Evolutionary conservation across 2,329 filamentous ascomycete species (phyloP).

Genomic region (Metarhizium robertsii): DNA sequence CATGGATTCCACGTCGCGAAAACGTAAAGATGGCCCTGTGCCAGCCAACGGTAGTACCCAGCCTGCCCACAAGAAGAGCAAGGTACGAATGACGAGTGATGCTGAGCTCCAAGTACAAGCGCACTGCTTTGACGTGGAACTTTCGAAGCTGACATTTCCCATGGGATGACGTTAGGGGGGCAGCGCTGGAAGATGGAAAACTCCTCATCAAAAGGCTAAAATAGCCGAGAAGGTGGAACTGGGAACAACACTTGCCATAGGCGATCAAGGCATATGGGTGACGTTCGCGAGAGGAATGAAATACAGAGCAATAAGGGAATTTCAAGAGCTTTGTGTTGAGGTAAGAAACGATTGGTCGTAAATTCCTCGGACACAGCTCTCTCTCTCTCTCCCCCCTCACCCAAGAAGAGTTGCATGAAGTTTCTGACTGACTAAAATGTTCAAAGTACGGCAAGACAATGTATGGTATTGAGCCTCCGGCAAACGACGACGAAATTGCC

Average conservation of each 20-base stretch:
- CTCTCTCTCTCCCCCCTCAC: neutral
- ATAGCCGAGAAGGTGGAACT: constrained; percentile 29
- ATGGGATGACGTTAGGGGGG: constrained; percentile 29
- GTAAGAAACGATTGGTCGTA: constrained; percentile 28
- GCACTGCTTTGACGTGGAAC: neutral
- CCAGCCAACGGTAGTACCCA: constrained; percentile 12
- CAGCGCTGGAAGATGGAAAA: constrained; percentile 50
- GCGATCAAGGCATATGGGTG: constrained; percentile 68
- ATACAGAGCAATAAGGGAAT: constrained; percentile 57
- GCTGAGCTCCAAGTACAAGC: neutral
- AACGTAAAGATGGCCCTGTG: constrained; percentile 25
- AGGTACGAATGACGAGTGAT: constrained; percentile 19
- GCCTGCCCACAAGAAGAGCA: constrained; percentile 28
- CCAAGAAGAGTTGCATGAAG: neutral
- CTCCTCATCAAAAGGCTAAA: constrained; percentile 47
- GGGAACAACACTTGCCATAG: constrained; percentile 48
- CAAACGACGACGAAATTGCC: constrained; percentile 21
- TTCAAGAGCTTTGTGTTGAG: constrained; percentile 56
- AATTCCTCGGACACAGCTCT: too few species aligned
- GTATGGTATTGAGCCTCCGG: constrained; percentile 39
- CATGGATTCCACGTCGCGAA: constrained; percentile 13
- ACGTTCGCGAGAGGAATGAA: constrained; percentile 68
- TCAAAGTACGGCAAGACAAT: constrained; percentile 55
- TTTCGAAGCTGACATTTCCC: neutral
- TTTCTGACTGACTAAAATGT: neutral